phyloP scores from a whole-genome alignment of 2,329 filamentous ascomycete species.

The Trichoderma cornu-damae region DNA sequence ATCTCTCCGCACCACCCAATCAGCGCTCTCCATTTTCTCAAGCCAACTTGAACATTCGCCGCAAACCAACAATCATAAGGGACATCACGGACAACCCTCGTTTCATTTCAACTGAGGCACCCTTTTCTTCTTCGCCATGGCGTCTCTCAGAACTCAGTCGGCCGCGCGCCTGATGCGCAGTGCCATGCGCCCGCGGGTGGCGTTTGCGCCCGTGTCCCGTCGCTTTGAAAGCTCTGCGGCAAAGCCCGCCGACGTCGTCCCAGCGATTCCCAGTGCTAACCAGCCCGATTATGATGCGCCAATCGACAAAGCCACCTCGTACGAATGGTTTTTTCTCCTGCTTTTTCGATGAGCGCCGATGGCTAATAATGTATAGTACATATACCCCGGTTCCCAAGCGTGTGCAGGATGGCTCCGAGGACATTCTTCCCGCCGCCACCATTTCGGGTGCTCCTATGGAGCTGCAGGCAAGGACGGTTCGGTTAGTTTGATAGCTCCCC shows the following conservation, averaged over 20 bases:
- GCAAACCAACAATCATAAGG: slow-evolving; percentile 24
- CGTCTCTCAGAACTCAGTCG: slow-evolving; percentile 56
- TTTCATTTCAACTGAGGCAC: slow-evolving; percentile 26
- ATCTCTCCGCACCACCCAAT: slow-evolving; percentile 42
- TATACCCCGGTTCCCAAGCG: slow-evolving; percentile 88
- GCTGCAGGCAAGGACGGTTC: slow-evolving; percentile 86
- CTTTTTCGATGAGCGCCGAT: background rate
- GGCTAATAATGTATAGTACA: slow-evolving; percentile 48
- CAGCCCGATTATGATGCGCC: slow-evolving; percentile 76
- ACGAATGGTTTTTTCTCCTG: slow-evolving; percentile 26
- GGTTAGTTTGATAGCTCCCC: slow-evolving; percentile 51
- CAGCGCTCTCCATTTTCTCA: slow-evolving; percentile 27
- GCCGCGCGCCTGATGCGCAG: slow-evolving; percentile 49
- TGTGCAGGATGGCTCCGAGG: slow-evolving; percentile 87
- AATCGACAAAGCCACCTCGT: slow-evolving; percentile 89
- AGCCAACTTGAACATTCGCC: slow-evolving; percentile 28
- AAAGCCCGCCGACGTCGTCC: slow-evolving; percentile 37
- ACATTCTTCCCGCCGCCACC: slow-evolving; percentile 72
- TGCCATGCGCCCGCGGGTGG: slow-evolving; percentile 36
- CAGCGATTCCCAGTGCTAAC: slow-evolving; percentile 46
- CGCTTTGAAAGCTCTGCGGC: slow-evolving; percentile 52
- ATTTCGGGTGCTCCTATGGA: slow-evolving; percentile 91
- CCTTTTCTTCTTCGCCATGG: slow-evolving; percentile 49
- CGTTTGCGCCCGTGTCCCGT: slow-evolving; percentile 42
- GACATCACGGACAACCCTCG: background rate